Evolutionary conservation across 1,139 yeast species (phyloP).

Genomic region (Candida freyschussii): DNA sequence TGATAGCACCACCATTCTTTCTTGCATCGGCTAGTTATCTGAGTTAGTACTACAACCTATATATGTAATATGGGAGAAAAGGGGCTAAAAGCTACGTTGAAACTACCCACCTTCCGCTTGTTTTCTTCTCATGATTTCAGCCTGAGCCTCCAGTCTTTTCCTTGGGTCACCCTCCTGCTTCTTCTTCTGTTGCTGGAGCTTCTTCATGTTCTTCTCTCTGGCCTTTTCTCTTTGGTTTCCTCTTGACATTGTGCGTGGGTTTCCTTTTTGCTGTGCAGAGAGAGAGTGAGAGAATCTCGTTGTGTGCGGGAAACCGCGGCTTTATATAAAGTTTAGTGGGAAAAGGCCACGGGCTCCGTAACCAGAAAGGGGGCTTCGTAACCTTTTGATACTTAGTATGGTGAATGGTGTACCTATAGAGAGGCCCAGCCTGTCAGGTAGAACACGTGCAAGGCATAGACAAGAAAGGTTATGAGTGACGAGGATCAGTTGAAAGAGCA

Average conservation of each 20-base stretch:
- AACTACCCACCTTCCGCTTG: constrained; percentile 68
- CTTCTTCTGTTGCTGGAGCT: constrained; percentile 55
- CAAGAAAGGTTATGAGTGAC: constrained; percentile 6
- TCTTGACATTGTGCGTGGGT: constrained; percentile 62
- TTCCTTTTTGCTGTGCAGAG: too few species aligned
- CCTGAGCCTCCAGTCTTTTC: constrained; percentile 81
- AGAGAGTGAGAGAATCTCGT: background rate
- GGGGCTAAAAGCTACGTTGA: too few species aligned
- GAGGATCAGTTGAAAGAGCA: constrained; percentile 42
- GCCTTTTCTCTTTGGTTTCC: constrained; percentile 97
- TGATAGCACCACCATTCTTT: constrained; percentile 46
- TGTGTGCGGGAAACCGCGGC: background rate
- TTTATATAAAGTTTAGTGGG: background rate
- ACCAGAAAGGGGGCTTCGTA: background rate
- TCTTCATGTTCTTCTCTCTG: constrained; percentile 80
- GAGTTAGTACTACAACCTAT: background rate
- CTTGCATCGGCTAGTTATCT: constrained; percentile 50
- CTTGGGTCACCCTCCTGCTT: constrained; percentile 80
- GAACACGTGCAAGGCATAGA: too few species aligned
- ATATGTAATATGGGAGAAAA: background rate
- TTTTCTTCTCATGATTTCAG: constrained; percentile 81
- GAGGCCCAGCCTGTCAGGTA: background rate
- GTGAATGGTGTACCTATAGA: constrained; percentile 1
- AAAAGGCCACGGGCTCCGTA: constrained; percentile 1
- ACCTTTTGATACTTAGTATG: too few species aligned